Percentiles rank a stretch among this genome's conserved stretches.
Conservation (phyloP, 1,284 basidiomycete genomes). For the Laetiporus sulphureus region DNA sequence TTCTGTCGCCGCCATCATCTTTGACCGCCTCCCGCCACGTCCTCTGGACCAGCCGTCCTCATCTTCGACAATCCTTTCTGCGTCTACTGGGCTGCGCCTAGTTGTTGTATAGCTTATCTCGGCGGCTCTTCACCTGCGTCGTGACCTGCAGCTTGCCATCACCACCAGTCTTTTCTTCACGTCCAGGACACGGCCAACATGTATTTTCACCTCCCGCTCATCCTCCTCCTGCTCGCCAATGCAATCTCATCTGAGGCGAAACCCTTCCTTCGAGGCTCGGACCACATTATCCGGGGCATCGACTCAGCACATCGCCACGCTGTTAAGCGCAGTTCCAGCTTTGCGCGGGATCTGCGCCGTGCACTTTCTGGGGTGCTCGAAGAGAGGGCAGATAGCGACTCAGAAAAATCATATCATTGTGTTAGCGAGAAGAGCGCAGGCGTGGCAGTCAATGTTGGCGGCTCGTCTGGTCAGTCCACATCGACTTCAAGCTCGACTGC, state of each 20-base stretch:
- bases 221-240: slow-evolving; percentile 21
- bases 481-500: no score
- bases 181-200: slow-evolving; percentile 11
- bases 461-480: no score
- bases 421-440: no score
- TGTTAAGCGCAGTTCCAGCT: slow-evolving; percentile 42
- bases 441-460: no score
- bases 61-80: slow-evolving; percentile 1
- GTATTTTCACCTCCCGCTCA: slow-evolving; percentile 18
- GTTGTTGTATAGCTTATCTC: slow-evolving; percentile 1
- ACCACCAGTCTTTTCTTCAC: not conserved
- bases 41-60: not conserved
- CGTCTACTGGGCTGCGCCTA: slow-evolving; percentile 7
- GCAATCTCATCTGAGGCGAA: slow-evolving; percentile 31
- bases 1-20: no score
- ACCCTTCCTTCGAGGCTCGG: slow-evolving; percentile 33
- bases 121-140: not conserved
- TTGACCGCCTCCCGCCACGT: not conserved
- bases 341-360: slow-evolving; percentile 62
- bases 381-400: slow-evolving; percentile 10
- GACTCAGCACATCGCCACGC: slow-evolving; percentile 36
- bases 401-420: no score
- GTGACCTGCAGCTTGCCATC: not conserved
- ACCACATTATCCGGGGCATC: slow-evolving; percentile 23
- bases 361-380: slow-evolving; percentile 44